These are phyloP conservation scores for Phytophthora pisi DNA, from an alignment of 352 stramenopile species.

Conservation along the genomic window DNA sequence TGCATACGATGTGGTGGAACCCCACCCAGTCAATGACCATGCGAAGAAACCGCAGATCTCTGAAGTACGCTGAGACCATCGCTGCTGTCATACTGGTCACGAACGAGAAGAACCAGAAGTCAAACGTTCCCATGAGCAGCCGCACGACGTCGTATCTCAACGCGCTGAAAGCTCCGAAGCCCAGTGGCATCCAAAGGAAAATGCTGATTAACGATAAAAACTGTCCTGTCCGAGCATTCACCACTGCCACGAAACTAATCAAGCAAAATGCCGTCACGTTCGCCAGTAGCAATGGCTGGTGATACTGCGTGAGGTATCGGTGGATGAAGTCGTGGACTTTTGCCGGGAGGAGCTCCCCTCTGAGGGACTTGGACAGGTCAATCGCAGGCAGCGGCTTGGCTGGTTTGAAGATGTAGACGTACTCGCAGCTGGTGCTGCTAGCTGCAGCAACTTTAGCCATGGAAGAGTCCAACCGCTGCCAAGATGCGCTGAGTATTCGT, in stretches of 20 bases:
- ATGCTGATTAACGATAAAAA: slow-evolving; percentile 23
- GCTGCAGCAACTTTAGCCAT: neutral
- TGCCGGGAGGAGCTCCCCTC: slow-evolving; percentile 18
- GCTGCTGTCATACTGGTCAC: slow-evolving; percentile 27
- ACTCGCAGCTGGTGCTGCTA: neutral
- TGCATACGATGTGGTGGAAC: slow-evolving; percentile 38
- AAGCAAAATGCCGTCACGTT: slow-evolving; percentile 27
- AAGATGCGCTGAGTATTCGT: too few species aligned
- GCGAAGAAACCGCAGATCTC: slow-evolving; percentile 27
- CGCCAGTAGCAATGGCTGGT: slow-evolving; percentile 27
- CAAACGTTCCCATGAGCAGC: slow-evolving; percentile 34
- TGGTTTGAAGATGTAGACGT: slow-evolving; percentile 16
- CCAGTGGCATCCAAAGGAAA: slow-evolving; percentile 26
- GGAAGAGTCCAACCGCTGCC: neutral
- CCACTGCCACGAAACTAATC: slow-evolving; percentile 24
- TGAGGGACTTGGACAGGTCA: slow-evolving; percentile 34
- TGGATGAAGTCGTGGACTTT: slow-evolving; percentile 12
- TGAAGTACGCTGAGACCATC: slow-evolving; percentile 28
- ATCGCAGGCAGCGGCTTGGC: slow-evolving; percentile 18
- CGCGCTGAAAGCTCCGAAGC: slow-evolving; percentile 24
- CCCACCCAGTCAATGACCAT: slow-evolving; percentile 30
- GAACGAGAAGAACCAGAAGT: slow-evolving; percentile 47
- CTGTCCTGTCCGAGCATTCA: slow-evolving; percentile 17
- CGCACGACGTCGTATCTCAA: slow-evolving; percentile 36
- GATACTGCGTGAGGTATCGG: slow-evolving; percentile 23